These are phyloP conservation scores for Monosporascus sp. DNA, from an alignment of 2,329 filamentous ascomycete genomes.

Conservation along the genomic window DNA sequence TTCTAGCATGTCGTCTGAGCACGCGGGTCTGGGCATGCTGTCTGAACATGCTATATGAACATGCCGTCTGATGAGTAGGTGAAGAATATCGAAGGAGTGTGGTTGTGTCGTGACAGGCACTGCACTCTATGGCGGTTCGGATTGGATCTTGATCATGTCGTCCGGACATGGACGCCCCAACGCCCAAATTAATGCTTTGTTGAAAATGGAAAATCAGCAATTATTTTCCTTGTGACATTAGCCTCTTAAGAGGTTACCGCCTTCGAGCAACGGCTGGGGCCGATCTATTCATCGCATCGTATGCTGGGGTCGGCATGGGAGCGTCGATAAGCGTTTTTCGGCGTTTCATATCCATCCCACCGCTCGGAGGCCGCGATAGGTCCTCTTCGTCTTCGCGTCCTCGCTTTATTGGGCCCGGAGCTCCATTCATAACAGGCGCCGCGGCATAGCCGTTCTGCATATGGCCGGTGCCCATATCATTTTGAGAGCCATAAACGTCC, in stretches of 20 bases:
- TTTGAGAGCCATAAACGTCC: conserved; percentile 66
- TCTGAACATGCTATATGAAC: no score
- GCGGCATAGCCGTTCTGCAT: conserved; percentile 60
- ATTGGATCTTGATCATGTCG: conserved; percentile 14
- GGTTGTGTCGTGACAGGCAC: conserved; percentile 14
- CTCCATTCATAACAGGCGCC: conserved; percentile 63
- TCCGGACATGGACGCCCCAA: conserved; percentile 15
- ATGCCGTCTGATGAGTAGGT: conserved; percentile 17
- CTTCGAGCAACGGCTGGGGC: conserved; percentile 38
- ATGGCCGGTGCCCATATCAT: conserved; percentile 47
- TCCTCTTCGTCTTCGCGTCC: conserved; percentile 56
- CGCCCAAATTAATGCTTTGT: conserved; percentile 17
- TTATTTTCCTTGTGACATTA: conserved; percentile 1
- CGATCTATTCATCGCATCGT: conserved; percentile 45
- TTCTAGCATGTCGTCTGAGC: conserved; percentile 22
- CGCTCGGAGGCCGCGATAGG: conserved; percentile 55
- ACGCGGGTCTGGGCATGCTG: conserved; percentile 13
- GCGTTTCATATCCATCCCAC: conserved; percentile 66
- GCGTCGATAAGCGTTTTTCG: conserved; percentile 70
- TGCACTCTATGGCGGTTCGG: conserved; percentile 12
- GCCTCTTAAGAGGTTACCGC: conserved; percentile 15
- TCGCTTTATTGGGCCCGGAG: conserved; percentile 38
- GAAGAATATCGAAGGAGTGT: conserved; percentile 22
- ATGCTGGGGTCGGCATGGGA: conserved; percentile 43
- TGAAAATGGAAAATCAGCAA: conserved; percentile 3